A percentile compares a stretch with the other conserved stretches of the same genome.
These are phyloP conservation scores for Plenodomus biglobosus DNA, from an alignment of 2,329 filamentous ascomycete species.

Conservation along the genomic window DNA sequence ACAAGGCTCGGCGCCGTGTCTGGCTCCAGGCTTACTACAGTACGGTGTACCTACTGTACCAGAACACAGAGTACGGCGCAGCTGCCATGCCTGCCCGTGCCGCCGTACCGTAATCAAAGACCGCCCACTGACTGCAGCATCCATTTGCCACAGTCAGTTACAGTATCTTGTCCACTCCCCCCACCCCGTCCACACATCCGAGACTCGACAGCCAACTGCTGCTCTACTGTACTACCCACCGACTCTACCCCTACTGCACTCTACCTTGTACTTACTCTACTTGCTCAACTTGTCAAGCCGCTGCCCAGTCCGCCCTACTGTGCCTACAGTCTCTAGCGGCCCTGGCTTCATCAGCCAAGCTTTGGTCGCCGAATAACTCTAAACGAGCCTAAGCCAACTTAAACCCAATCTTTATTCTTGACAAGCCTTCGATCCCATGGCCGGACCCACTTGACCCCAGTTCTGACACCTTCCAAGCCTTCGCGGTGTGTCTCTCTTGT, in stretches of 20 bases:
- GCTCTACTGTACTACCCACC: too few species aligned
- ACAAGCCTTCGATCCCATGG: constrained; percentile 42
- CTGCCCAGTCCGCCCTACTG: constrained; percentile 29
- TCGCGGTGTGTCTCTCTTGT: constrained; percentile 10
- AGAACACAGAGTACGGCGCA: too few species aligned
- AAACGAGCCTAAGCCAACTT: constrained; percentile 34
- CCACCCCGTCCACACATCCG: not conserved
- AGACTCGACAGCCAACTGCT: not conserved
- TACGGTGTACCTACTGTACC: too few species aligned
- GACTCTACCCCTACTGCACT: too few species aligned
- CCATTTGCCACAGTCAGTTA: too few species aligned
- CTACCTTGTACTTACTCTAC: too few species aligned
- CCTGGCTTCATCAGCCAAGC: constrained; percentile 30
- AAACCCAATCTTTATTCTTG: constrained; percentile 38
- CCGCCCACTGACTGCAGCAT: too few species aligned
- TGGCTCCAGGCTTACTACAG: not conserved
- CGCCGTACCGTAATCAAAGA: not conserved
- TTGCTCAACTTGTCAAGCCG: too few species aligned
- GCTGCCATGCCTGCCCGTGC: too few species aligned
- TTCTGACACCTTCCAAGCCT: constrained; percentile 33
- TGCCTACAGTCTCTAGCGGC: constrained; percentile 17
- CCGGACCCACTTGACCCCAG: constrained; percentile 19
- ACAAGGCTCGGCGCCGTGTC: not conserved
- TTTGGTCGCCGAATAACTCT: constrained; percentile 24
- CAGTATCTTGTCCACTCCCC: too few species aligned